Percentiles rank a stretch among this genome's conserved stretches.
Conservation (phyloP, 2,329 filamentous ascomycete species). For the Phialophora macrospora region DNA sequence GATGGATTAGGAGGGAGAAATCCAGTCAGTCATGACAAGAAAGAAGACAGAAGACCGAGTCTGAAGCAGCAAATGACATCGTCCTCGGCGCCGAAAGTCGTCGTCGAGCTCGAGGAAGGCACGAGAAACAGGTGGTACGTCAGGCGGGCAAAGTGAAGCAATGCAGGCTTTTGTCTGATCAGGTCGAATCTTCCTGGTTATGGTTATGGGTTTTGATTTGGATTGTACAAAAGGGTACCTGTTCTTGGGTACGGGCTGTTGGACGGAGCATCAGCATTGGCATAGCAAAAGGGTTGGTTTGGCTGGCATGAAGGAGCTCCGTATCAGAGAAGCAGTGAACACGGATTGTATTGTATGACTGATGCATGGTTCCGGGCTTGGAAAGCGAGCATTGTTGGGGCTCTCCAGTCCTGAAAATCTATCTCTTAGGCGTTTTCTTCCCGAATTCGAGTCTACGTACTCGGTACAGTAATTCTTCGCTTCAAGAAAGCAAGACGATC, state of each 20-base stretch:
- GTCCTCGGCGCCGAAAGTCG: constrained; percentile 22
- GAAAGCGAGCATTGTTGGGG: not conserved
- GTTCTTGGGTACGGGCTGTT: not conserved
- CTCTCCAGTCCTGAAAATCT: not conserved
- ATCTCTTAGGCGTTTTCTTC: not conserved
- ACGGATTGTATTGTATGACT: not conserved
- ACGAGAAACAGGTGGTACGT: constrained; percentile 31
- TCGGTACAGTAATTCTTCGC: not conserved
- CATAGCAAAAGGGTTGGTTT: not conserved
- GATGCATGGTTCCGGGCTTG: not conserved
- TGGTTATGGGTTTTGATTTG: not conserved
- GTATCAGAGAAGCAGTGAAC: not conserved
- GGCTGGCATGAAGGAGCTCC: not conserved
- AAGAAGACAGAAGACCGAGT: not conserved
- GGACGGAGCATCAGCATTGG: not conserved
- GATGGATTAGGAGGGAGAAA: not conserved
- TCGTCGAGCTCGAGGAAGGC: constrained; percentile 33
- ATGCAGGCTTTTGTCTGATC: not conserved
- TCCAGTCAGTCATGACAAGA: not conserved
- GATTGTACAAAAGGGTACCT: not conserved
- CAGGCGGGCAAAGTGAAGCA: constrained; percentile 26
- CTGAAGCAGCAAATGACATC: not conserved
- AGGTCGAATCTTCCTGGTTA: not conserved
- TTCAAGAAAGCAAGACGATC: not conserved
- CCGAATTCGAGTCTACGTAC: not conserved